Base-by-base conservation (phyloP, 2,329 filamentous ascomycete species). In the Graphium sp. region DNA sequence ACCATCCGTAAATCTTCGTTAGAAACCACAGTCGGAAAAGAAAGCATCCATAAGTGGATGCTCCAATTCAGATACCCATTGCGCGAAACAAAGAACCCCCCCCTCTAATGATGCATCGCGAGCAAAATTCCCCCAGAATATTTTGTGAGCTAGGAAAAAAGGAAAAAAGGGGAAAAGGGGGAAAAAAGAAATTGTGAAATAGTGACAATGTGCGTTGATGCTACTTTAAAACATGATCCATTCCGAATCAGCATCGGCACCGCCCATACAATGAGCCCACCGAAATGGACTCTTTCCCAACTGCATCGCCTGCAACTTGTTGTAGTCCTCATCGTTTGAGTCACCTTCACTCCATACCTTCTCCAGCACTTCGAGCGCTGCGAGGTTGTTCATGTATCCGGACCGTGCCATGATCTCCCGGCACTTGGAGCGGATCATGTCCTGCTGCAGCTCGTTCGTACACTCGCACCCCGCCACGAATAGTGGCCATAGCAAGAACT, bases 321-420 rank as follows among this genome's bases (percentile, higher is more conserved):
- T 41, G n/a, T n/a, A n/a, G n/a, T n/a, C n/a, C 29, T 52, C 48
- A 17, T 53, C 49, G 24, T 53, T 52, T 33, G 51, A 43, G 38
- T 45, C 50, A 28, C 71, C 64, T 28, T 62, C 65, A 9, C 61
- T 60, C 85, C 87, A 94, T 11, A 92, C 66, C 41, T 74, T 73
- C 57, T 94, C 85, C 23, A 94, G 54, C 4, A 93, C 72, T 42
- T 89, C 80, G 16, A 94, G 62, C 6, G 80, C 83, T 6, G 79
- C 78, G 22, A 91, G 64, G 47, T 93, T 94, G 53, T 93, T 94
- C 61, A 84, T 81, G 53, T 94, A 94, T 2, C 85, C 85, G 30
- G 79, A 87, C 38, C 87, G 78, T 18, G 73, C 69, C 61, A 87
- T 84, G 38, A 94, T 87, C 44, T 87, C 83, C 24, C 74, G 64